These are phyloP conservation scores for Stephania cephalantha DNA, from an alignment of 164 flowering plant genomes.

Conservation along the genomic window DNA sequence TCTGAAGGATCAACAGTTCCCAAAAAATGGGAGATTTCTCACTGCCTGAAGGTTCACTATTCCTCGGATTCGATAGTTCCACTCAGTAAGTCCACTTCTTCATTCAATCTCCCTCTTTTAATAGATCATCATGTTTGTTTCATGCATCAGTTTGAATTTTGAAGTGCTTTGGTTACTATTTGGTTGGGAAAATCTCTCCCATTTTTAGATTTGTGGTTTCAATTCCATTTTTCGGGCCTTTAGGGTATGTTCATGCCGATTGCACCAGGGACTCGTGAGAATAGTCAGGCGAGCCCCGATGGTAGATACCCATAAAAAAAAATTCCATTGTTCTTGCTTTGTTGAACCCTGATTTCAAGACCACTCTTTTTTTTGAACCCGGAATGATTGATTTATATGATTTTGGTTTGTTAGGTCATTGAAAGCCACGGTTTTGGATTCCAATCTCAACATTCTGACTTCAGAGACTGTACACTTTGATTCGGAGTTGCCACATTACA, in stretches of 20 bases:
- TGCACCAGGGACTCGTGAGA: too few species aligned
- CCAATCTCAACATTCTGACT: slow-evolving; percentile 54
- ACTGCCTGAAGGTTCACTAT: slow-evolving; percentile 49
- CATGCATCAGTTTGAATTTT: not conserved
- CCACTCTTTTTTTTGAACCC: too few species aligned
- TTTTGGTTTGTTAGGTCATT: slow-evolving; percentile 48
- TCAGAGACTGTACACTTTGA: slow-evolving; percentile 75
- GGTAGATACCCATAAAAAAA: too few species aligned
- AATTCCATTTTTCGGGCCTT: too few species aligned
- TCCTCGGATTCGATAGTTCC: slow-evolving; percentile 62
- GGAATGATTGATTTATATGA: not conserved
- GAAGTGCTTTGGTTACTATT: too few species aligned
- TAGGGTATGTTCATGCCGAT: not conserved
- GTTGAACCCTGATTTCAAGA: not conserved
- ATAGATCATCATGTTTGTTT: not conserved
- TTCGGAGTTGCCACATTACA: slow-evolving; percentile 81
- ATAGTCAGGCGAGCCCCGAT: too few species aligned
- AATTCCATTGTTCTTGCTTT: not conserved
- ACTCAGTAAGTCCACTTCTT: slow-evolving; percentile 44
- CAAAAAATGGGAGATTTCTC: slow-evolving; percentile 30
- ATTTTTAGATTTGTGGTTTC: too few species aligned
- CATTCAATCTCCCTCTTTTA: not conserved
- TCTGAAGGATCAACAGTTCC: too few species aligned
- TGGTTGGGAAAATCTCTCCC: too few species aligned
- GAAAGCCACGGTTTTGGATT: slow-evolving; percentile 87